These are phyloP conservation scores for Penicillium sumatraense DNA, from an alignment of 2,329 filamentous ascomycete species.

Conservation along the genomic window DNA sequence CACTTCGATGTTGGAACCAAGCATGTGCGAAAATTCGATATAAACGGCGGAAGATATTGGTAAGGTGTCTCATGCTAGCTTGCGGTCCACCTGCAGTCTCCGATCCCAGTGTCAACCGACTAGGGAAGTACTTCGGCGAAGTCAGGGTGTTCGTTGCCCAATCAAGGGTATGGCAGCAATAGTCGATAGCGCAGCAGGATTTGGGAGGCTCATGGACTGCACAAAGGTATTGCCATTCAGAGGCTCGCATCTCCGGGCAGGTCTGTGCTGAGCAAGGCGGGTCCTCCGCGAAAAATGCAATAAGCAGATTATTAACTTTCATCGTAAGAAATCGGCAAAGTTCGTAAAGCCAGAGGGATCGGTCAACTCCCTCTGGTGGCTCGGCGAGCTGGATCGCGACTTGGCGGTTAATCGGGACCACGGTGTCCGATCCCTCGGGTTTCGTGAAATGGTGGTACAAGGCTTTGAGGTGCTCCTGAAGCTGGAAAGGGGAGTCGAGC, in stretches of 20 bases:
- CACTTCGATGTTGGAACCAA: slow-evolving; percentile 95
- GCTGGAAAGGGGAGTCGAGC: slow-evolving; percentile 96
- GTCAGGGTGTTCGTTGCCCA: slow-evolving; percentile 96
- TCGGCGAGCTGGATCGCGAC: slow-evolving; percentile 77
- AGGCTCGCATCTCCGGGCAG: slow-evolving; percentile 97
- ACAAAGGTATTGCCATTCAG: slow-evolving; percentile 98
- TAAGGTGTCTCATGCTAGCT: slow-evolving; percentile 68
- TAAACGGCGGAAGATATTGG: slow-evolving; percentile 91
- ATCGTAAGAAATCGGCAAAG: slow-evolving; percentile 94
- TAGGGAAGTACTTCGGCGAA: slow-evolving; percentile 93
- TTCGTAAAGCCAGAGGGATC: slow-evolving; percentile 95
- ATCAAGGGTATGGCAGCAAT: slow-evolving; percentile 95
- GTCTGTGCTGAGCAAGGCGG: slow-evolving; percentile 87
- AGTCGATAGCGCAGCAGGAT: slow-evolving; percentile 96
- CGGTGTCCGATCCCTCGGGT: slow-evolving; percentile 60
- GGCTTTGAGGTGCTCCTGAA: slow-evolving; percentile 95
- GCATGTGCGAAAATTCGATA: slow-evolving; percentile 98
- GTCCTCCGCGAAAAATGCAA: slow-evolving; percentile 88
- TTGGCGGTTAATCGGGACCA: slow-evolving; percentile 73
- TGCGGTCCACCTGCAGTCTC: slow-evolving; percentile 48
- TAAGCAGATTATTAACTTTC: slow-evolving; percentile 89
- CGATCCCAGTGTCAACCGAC: slow-evolving; percentile 68
- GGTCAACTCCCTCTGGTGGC: slow-evolving; percentile 80
- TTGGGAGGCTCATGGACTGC: slow-evolving; percentile 97
- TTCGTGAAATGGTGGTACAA: slow-evolving; percentile 83